Percentiles rank a stretch among this genome's conserved stretches.
These are phyloP conservation scores for Trypethelium eluteriae DNA, from an alignment of 495 filamentous ascomycete species.

Conservation along the genomic window DNA sequence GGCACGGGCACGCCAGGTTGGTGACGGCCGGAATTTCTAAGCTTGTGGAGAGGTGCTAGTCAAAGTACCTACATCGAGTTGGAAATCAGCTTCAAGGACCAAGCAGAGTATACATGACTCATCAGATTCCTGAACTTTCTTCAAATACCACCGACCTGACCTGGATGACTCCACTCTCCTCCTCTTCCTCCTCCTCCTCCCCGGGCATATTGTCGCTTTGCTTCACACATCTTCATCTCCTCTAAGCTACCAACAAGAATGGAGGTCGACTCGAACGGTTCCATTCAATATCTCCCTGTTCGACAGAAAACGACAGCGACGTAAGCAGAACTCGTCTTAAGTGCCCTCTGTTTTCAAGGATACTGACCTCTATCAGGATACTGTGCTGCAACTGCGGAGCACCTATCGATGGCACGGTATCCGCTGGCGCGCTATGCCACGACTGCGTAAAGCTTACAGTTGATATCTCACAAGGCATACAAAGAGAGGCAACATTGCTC, in stretches of 20 bases:
- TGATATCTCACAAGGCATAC: slow-evolving; percentile 89
- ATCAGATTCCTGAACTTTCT: too few relatives aligned
- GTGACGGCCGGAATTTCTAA: neutral
- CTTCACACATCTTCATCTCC: too few relatives aligned
- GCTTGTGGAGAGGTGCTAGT: neutral
- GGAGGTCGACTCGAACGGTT: slow-evolving; percentile 60
- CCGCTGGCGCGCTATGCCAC: slow-evolving; percentile 81
- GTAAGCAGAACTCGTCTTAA: neutral
- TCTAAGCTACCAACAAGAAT: slow-evolving; percentile 33
- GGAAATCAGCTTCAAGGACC: too few relatives aligned
- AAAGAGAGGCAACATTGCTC: slow-evolving; percentile 72
- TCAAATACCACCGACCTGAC: too few relatives aligned
- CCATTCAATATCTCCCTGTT: slow-evolving; percentile 42
- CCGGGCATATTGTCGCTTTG: too few relatives aligned
- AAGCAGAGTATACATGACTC: too few relatives aligned
- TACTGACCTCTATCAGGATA: slow-evolving; percentile 48
- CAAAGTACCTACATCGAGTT: too few relatives aligned
- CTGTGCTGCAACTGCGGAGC: slow-evolving; percentile 93
- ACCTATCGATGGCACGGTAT: slow-evolving; percentile 81
- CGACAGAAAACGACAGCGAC: slow-evolving; percentile 53
- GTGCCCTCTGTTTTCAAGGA: slow-evolving; percentile 17
- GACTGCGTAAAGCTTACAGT: slow-evolving; percentile 90
- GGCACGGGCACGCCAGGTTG: too few relatives aligned
- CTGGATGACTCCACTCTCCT: too few relatives aligned
- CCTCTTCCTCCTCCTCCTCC: too few relatives aligned